Percentiles rank a stretch among this genome's conserved stretches.
These are phyloP conservation scores for Xylaria nigripes DNA, from an alignment of 495 filamentous ascomycete species.

Conservation along the genomic window DNA sequence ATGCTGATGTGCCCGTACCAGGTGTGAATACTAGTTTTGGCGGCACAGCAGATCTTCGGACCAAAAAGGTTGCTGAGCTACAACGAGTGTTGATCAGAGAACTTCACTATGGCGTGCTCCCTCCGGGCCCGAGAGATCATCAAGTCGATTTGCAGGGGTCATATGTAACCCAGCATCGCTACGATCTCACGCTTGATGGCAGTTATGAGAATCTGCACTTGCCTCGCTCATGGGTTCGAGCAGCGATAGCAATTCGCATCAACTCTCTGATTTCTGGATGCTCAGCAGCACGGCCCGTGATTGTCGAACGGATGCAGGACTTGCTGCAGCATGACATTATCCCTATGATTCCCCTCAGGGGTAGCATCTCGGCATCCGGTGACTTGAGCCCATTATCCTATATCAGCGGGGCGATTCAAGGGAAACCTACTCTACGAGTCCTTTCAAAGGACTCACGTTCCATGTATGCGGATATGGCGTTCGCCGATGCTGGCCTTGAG, in stretches of 20 bases:
- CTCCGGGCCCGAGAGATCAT: neutral
- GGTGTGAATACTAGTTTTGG: slow-evolving; percentile 54
- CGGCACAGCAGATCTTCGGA: slow-evolving; percentile 47
- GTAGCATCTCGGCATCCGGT: slow-evolving; percentile 54
- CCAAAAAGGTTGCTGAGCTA: slow-evolving; percentile 27
- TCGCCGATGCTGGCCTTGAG: slow-evolving; percentile 23
- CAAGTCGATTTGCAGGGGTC: neutral
- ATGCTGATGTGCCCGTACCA: neutral
- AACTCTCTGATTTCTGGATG: slow-evolving; percentile 42
- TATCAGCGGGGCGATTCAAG: slow-evolving; percentile 39
- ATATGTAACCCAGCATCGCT: slow-evolving; percentile 25
- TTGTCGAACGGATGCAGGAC: slow-evolving; percentile 32
- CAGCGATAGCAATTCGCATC: slow-evolving; percentile 38
- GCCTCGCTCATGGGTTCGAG: slow-evolving; percentile 37
- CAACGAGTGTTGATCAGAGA: slow-evolving; percentile 42
- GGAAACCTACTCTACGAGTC: slow-evolving; percentile 33
- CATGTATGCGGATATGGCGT: slow-evolving; percentile 25
- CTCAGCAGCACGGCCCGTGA: slow-evolving; percentile 35
- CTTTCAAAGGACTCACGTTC: slow-evolving; percentile 11
- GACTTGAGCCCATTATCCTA: slow-evolving; percentile 49
- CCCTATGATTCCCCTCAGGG: slow-evolving; percentile 45
- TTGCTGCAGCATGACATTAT: slow-evolving; percentile 32
- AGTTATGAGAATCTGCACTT: slow-evolving; percentile 24
- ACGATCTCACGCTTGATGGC: no score
- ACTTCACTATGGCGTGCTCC: slow-evolving; percentile 21